Evolutionary conservation across 257 asterid genomes (phyloP), one percentile per base, ranked within the genome.

Genomic region (Agastache rugosa): DNA sequence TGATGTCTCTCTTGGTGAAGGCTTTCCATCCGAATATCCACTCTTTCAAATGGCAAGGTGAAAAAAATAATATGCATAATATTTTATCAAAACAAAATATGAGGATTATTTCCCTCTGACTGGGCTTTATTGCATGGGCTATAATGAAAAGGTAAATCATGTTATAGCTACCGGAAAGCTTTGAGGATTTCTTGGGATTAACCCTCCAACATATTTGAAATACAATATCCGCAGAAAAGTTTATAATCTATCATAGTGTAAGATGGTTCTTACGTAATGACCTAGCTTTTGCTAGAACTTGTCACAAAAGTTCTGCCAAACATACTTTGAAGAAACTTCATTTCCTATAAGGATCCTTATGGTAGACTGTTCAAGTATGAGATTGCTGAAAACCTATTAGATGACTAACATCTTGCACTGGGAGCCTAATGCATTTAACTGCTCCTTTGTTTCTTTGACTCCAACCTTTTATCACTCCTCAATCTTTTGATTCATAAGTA

Each of bases 161-260:
- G 37, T 69, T 42, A 17, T 51, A 39, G 39, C 44, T 27, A 51
- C 47, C 17, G 45, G 65, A 71, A 29, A 9, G 39, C 76, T 41
- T 69, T 77, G 74, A 42, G 50, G 56, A 64, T 19, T 37, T 75
- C 71, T 75, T 15, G 41, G 27, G 55, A 10, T 45, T 55, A 61
- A 56, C 47, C 34, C 22, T 47, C 67, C 67, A 63, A 55, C 15
- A 65, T 61, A 48, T 39, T 51, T 7, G 17, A 59, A 63, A 72
- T 47, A 47, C 25, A 42, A 50, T 19, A 2, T 23, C 51, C 44
- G 25, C 19, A 8, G 53, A 64, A 67, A 34, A 19, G 25, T 16
- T 47, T 23, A 27, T 16, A 19, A n/a, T n/a, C 35, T 53, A 17
- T 11, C 42, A 23, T 56, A 76, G 42, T n/a, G 27, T 56, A 44